Evolutionary conservation across 495 filamentous ascomycete species (phyloP), one percentile per base, ranked within the genome.

Genomic region (Lepraria neglecta): DNA sequence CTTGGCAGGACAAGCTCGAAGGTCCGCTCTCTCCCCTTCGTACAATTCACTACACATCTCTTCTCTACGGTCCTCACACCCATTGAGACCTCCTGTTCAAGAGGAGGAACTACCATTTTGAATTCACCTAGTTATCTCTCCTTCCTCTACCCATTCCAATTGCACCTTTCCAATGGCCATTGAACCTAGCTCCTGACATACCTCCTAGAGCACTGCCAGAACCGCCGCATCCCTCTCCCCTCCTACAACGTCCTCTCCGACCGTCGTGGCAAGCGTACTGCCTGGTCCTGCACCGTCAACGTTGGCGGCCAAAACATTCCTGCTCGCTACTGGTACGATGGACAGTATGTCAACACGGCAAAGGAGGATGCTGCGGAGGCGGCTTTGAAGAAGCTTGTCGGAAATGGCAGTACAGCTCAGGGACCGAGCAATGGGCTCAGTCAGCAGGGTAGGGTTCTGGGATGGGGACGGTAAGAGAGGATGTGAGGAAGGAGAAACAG

Each of bases 271-370:
- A 91, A 90, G 65, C 87, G 91, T 64, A 96, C 91, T 38, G 91
- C 91, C 56, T 96, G 91, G 91, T 92, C 90, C 53, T 84, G 82
- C 73, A 79, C 75, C 40, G 87, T 95, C 61, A 79, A 72, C 15
- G 66, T 69, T 35, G 54, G 63, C 80, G 84, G 60, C 68, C 76
- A 48, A 69, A 69, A 48, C 15, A 76, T 86, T 68, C 60, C 75
- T 10, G 92, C 91, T 44, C 84, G 90, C 60, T 95, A 85, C 76
- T 96, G 89, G 90, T 96, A 95, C 73, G 90, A 95, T 72, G 91
- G 89, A 43, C 82, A 90, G 65, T 88, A 87, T 67, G 75, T 91
- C 74, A 82, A 91, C 74, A 94, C 92, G 69, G 91, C 92, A 56
- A 88, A 83, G 73, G 92, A 96, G 69, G 91, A 96, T 72, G 91